phyloP scores from a whole-genome alignment of 1,139 yeast genomes.

The Magnusiomyces sp. region DNA sequence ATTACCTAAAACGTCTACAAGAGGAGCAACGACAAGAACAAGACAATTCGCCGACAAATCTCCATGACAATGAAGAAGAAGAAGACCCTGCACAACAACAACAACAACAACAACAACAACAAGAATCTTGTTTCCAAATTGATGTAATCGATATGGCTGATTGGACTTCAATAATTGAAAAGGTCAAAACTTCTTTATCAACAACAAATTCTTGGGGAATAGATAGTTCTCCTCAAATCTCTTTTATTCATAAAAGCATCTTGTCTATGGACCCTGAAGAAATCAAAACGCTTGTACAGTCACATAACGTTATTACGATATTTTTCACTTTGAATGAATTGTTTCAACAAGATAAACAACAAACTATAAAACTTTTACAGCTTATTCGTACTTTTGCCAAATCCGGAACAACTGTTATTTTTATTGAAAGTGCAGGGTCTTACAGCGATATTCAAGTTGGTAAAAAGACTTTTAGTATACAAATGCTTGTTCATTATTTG shows the following conservation, averaged over 20 bases:
- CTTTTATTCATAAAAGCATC: background rate
- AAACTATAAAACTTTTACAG: slow-evolving; percentile 52
- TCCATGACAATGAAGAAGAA: too few species aligned
- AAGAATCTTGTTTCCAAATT: slow-evolving; percentile 34
- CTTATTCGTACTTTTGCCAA: slow-evolving; percentile 38
- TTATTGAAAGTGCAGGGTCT: slow-evolving; percentile 86
- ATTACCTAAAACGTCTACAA: background rate
- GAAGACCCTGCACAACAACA: too few species aligned
- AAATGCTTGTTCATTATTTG: slow-evolving; percentile 66
- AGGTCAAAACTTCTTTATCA: slow-evolving; percentile 27
- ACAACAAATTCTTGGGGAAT: background rate
- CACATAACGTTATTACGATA: slow-evolving; percentile 47
- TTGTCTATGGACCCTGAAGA: background rate
- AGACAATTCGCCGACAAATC: too few species aligned
- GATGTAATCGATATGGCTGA: slow-evolving; percentile 68
- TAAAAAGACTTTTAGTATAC: slow-evolving; percentile 68
- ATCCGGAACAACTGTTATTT: slow-evolving; percentile 50
- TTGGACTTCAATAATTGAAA: slow-evolving; percentile 49
- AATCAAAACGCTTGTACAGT: slow-evolving; percentile 4
- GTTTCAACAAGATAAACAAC: slow-evolving; percentile 57
- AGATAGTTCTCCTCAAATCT: background rate
- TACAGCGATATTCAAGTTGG: slow-evolving; percentile 76
- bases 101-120: slow-evolving; percentile 16
- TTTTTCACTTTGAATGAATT: slow-evolving; percentile 83
- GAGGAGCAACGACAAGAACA: background rate